Conservation (phyloP, 1,284 basidiomycete genomes). For the Ceratorhiza oryzae-sativae region DNA sequence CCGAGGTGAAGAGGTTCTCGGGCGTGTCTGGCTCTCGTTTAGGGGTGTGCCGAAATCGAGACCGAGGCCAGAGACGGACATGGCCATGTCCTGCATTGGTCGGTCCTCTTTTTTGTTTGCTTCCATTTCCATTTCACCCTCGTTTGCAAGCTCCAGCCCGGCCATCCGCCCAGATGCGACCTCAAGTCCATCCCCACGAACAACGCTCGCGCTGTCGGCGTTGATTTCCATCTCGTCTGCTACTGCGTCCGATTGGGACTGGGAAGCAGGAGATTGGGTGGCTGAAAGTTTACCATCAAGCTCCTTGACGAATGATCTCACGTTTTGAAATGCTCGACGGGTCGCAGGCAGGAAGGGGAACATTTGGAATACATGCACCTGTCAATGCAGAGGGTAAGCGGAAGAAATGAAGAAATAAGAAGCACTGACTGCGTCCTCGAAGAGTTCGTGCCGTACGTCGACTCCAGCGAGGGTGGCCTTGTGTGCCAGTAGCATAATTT, state of each 20-base stretch:
- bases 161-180: conserved; percentile 33
- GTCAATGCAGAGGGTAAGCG: conserved; percentile 28
- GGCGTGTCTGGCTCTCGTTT: conserved; percentile 1
- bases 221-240: conserved; percentile 15
- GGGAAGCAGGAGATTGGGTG: not conserved
- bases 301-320: conserved; percentile 24
- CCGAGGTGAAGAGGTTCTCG: conserved; percentile 11
- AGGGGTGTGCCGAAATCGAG: conserved; percentile 22
- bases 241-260: conserved; percentile 20
- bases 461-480: conserved; percentile 92
- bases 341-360: conserved; percentile 83
- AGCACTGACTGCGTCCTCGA: conserved; percentile 83
- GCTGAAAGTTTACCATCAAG: conserved; percentile 14
- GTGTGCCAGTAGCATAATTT: conserved; percentile 91
- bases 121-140: not conserved
- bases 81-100: not conserved
- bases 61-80: not conserved
- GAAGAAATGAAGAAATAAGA: conserved; percentile 54
- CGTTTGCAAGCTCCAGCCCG: conserved; percentile 2
- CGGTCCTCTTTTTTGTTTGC: not conserved
- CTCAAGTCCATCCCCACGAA: conserved; percentile 22
- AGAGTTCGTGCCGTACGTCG: conserved; percentile 88
- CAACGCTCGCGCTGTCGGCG: conserved; percentile 23
- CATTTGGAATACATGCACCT: conserved; percentile 91
- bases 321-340: conserved; percentile 66